phyloP scores from a whole-genome alignment of 1,284 basidiomycete species.

The Cryptococcus sp. region DNA sequence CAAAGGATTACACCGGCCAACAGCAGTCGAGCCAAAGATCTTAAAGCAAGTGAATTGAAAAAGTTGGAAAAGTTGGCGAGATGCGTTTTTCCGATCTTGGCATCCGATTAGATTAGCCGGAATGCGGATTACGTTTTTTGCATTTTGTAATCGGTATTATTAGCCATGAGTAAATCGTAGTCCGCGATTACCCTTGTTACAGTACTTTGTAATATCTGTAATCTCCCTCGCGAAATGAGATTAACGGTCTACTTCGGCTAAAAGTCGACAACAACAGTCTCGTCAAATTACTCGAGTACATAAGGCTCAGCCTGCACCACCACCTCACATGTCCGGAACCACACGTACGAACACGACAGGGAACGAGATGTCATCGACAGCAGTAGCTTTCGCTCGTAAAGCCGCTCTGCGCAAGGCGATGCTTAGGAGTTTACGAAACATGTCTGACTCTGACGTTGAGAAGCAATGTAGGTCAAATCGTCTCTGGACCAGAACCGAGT shows the following conservation, averaged over 20 bases:
- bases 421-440: constrained; percentile 33
- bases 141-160: constrained; percentile 3
- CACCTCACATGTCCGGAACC: not conserved
- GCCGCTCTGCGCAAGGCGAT: constrained; percentile 40
- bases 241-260: too few relatives aligned
- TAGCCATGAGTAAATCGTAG: too few relatives aligned
- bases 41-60: not conserved
- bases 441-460: constrained; percentile 37
- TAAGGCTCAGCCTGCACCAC: not conserved
- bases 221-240: too few relatives aligned
- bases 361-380: constrained; percentile 11
- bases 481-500: not conserved
- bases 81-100: not conserved
- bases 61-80: not conserved
- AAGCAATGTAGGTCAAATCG: constrained; percentile 40
- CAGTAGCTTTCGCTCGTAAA: constrained; percentile 33
- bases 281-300: constrained; percentile 1
- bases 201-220: too few relatives aligned
- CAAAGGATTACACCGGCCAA: too few relatives aligned
- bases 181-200: too few relatives aligned
- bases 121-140: not conserved
- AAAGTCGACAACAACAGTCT: not conserved
- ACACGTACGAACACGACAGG: not conserved
- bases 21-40: too few relatives aligned
- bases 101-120: not conserved